Evolutionary conservation across 2,329 filamentous ascomycete species (phyloP), one percentile per base, ranked within the genome.

Genomic region (Alternaria triticina): DNA sequence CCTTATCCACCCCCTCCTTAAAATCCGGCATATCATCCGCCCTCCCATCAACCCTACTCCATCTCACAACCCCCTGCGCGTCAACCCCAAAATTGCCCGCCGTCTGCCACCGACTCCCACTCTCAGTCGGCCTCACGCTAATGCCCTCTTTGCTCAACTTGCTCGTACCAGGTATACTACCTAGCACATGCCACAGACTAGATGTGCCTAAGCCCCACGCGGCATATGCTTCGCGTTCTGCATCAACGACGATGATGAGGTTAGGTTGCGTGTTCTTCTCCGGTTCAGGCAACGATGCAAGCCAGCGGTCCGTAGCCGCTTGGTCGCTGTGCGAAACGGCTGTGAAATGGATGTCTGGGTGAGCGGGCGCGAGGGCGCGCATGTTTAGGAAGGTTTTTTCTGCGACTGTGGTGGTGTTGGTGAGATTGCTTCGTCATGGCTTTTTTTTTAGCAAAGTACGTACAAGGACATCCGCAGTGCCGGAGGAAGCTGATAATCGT

Each of bases 401-500:
- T 13, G 89, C 89, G 76, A 91, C 89, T 91, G 60, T 4, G 40
- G 7, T 11, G 6, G 27, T 25, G 33, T 67, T 47, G 66, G 62
- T 51, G 54, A 25, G 43, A 22, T 17, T 20, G n/a, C 11, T n/a
- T 52, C 43, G 12, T 23, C 15, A 22, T 50, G 17, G 25, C 15
- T 3, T 13, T 20, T 3, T 13, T 20, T 8, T 33, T 0, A 15
- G 13, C 1, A 9, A 9, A 1, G 23, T 40, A 78, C 85, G 74
- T 85, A 91, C 90, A 92, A 11, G 90, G 90, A 80, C 90, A 92
- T 33, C 90, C 91, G 75, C 90, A 93, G 76, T 93, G 90, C 33
- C 91, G 84, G 6, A 93, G 83, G 72, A 93, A 93, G 15, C 88
- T 85, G 20, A 93, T 79, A 2, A 93, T 75, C 0, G 86, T 87